Evolutionary conservation across 2,329 filamentous ascomycete species (phyloP).

Genomic region (Neoarthrinium moseri): DNA sequence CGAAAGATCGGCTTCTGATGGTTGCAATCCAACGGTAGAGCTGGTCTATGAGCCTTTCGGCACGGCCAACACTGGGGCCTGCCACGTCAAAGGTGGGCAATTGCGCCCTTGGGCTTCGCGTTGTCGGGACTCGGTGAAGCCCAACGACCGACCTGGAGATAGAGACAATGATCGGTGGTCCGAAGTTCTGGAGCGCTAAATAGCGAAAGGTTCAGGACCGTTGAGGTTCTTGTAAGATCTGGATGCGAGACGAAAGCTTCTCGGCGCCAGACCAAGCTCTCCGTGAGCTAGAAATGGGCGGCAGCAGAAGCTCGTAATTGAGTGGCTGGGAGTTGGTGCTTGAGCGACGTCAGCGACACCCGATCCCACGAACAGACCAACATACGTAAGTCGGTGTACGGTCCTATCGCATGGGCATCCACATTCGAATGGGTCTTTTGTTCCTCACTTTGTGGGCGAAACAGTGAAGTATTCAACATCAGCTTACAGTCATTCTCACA

Average conservation of each 20-base stretch:
- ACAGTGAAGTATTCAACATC: too few relatives aligned
- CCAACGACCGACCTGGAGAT: neutral
- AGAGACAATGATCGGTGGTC: neutral
- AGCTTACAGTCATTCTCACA: too few relatives aligned
- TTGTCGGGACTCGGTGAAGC: conserved; percentile 6
- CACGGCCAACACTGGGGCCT: neutral
- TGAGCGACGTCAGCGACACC: conserved; percentile 4
- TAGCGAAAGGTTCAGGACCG: conserved; percentile 3
- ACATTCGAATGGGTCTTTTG: too few relatives aligned
- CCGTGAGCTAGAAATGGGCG: too few relatives aligned
- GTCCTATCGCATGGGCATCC: too few relatives aligned
- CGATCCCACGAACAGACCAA: neutral
- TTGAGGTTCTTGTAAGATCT: neutral
- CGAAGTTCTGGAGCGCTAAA: neutral
- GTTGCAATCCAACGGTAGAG: neutral
- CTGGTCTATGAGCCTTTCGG: too few relatives aligned
- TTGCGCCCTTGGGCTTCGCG: neutral
- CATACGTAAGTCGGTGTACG: too few relatives aligned
- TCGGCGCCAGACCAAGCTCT: too few relatives aligned
- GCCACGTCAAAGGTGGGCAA: conserved; percentile 1
- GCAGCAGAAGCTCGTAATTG: conserved; percentile 6
- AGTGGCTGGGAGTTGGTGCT: conserved; percentile 7
- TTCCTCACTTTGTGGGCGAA: too few relatives aligned
- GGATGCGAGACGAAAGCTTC: too few relatives aligned
- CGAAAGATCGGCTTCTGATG: neutral